Base-by-base conservation (phyloP, 306 rosid genomes). In the Canavalia gladiata region DNA sequence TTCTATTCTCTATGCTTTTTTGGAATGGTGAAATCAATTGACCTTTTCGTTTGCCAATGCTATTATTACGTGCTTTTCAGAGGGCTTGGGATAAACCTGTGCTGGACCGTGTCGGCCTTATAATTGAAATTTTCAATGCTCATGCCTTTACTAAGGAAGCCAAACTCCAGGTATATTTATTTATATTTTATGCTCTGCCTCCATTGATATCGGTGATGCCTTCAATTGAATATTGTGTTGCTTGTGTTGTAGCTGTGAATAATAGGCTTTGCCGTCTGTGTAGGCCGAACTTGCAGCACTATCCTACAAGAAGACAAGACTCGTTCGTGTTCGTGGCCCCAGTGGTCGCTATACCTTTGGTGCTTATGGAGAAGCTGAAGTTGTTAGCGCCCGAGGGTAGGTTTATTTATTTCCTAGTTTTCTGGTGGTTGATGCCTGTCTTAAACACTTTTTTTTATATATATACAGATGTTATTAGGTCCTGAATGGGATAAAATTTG, bases 201-300 rank as follows among this genome's bases (percentile, higher is more conserved):
- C 25, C 25, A 18, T 18, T 18, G 25, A 18, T 18, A 18, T 18
- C 25, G 25, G 25, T 18, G 25, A 18, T 18, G 25, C 25, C 25
- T 18, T 18, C 25, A 42, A 71, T 70, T 34, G 45, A 31, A 30
- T 57, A 6, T 18, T 10, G 1, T 60, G 39, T 64, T 85, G 72
- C 30, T 58, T 85, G 72, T 8, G 0, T 25, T 81, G 73, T 68
- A 52, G 72, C 35, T 69, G 18, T 18, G n/a, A 68, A 51, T 57
- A 4, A 9, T 64, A 59, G 72, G 30, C 43, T 84, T 57, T 45
- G 5, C 45, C 46, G 41, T 67, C 8, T 25, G 13, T 81, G 77
- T 81, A 95, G 98, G 99, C 97, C 56, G 99, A 95, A 84, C 91
- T 95, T 43, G 99, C 99, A 10, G 97, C 98, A 65, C 81, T 95